Evolutionary conservation across 169 alveolate species (phyloP).

Genomic region (Cryptosporidium andersoni): DNA sequence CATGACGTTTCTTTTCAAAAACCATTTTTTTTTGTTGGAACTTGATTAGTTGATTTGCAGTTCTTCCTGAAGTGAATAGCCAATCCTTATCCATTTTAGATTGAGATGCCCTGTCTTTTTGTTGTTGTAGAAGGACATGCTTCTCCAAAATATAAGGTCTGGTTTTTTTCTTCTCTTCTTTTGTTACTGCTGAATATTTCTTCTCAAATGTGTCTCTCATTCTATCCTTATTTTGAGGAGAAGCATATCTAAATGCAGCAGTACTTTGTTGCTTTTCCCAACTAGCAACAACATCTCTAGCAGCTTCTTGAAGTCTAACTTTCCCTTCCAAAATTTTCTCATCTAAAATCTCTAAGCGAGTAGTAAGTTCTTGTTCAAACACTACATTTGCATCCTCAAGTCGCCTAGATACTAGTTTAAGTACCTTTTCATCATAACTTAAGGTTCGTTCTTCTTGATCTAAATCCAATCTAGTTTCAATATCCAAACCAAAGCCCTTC

Average conservation of each 20-base stretch:
- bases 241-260: conserved; percentile 66
- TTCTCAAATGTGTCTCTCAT: conserved; percentile 65
- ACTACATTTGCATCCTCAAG: conserved; percentile 61
- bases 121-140: conserved; percentile 59
- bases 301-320: conserved; percentile 56
- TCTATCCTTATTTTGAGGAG: conserved; percentile 70
- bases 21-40: conserved; percentile 52
- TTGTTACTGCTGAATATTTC: conserved; percentile 49
- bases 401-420: conserved; percentile 46
- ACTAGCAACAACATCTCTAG: conserved; percentile 61
- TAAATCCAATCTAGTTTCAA: neutral
- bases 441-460: neutral
- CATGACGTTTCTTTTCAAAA: conserved; percentile 52
- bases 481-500: conserved; percentile 36
- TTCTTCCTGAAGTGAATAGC: conserved; percentile 60
- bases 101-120: conserved; percentile 63
- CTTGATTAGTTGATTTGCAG: conserved; percentile 54
- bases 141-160: conserved; percentile 49
- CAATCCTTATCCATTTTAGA: conserved; percentile 63
- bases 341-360: conserved; percentile 34
- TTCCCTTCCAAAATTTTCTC: conserved; percentile 59
- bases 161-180: conserved; percentile 43
- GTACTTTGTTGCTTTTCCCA: conserved; percentile 68
- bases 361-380: conserved; percentile 59
- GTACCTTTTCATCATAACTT: conserved; percentile 54